These are phyloP conservation scores for Phytomonas sp. DNA, from an alignment of 208 protist species.

Conservation along the genomic window DNA sequence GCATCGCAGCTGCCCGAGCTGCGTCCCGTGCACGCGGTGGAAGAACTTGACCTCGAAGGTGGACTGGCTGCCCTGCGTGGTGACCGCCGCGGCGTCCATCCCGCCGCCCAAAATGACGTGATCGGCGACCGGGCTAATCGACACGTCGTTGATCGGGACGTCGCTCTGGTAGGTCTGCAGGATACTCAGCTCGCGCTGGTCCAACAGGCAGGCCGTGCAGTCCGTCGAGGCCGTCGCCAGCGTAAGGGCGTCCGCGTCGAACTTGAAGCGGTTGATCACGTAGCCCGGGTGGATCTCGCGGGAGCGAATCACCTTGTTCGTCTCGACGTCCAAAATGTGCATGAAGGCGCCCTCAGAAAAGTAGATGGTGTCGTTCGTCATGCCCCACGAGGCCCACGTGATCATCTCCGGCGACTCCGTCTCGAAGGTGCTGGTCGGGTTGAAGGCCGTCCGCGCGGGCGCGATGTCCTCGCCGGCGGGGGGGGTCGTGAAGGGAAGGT, in stretches of 20 bases:
- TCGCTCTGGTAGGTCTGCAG: slow-evolving; percentile 95
- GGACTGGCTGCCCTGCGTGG: slow-evolving; percentile 80
- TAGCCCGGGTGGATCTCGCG: slow-evolving; percentile 51
- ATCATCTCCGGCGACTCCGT: slow-evolving; percentile 46
- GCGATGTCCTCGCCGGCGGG: slow-evolving; percentile 51
- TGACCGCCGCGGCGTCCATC: slow-evolving; percentile 94
- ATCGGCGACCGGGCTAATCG: slow-evolving; percentile 88
- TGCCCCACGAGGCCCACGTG: slow-evolving; percentile 92
- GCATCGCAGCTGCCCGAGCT: slow-evolving; percentile 93
- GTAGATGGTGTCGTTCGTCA: slow-evolving; percentile 95
- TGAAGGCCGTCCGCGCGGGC: slow-evolving; percentile 52
- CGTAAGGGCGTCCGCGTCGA: slow-evolving; percentile 83
- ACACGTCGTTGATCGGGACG: slow-evolving; percentile 94
- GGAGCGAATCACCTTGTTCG: slow-evolving; percentile 63
- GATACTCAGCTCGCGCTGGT: slow-evolving; percentile 86
- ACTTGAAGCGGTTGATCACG: slow-evolving; percentile 85
- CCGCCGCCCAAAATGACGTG: slow-evolving; percentile 95
- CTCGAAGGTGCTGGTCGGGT: slow-evolving; percentile 48
- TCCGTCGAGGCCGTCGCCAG: slow-evolving; percentile 93
- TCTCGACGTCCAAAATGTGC: slow-evolving; percentile 89
- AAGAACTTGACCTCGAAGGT: slow-evolving; percentile 96
- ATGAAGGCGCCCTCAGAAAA: slow-evolving; percentile 90
- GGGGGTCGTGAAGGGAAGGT: slow-evolving; percentile 61
- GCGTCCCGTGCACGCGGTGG: slow-evolving; percentile 93
- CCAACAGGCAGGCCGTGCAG: slow-evolving; percentile 92